Evolutionary conservation across 768 basidiomycete species (phyloP), one percentile per base, ranked within the genome.

Genomic region (Chalciporus pseudorubinellus): DNA sequence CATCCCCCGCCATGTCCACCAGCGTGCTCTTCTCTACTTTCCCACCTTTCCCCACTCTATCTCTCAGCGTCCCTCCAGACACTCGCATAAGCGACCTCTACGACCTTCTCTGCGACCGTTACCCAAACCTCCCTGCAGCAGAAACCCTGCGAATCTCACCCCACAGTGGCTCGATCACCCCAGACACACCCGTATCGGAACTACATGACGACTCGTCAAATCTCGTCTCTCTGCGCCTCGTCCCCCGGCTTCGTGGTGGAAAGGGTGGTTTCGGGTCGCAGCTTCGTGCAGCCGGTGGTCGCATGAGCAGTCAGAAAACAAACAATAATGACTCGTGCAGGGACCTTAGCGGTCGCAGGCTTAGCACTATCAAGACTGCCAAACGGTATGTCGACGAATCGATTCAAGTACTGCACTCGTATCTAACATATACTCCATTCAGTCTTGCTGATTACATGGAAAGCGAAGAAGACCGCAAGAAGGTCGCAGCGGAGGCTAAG

Each of bases 221-320:
- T 34, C 69, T 89, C 22, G 73, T 92, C n/a, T 76, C 79, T 2
- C 74, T 98, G 1, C 79, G 91, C 0, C 75, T 95, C n/a, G 73
- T 79, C 1, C 87, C 92, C 0, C 76, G 85, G 21, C 65, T 98
- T 7, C 76, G 78, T 3, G 95, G 95, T 44, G 97, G 97, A 18
- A 99, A 98, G 72, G 95, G 97, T 67, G 97, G 95, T 29, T 98
- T 99, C 63, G 97, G 97, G 4, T 91, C 89, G 16, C 94, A 98
- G 74, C 77, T 99, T 58, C 82, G 97, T 68, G 95, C 97, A 0
- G 95, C 95, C 13, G 97, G 97, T 58, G 95, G 97, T 12, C 82
- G 95, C 28, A 99, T 99, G 97, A 92, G 89, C 64, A 89, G 87
- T 59, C 92, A 94, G 74, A 93, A 93, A 76, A 93, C 92, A 20